Evolutionary conservation across 1,284 basidiomycete species (phyloP).

Genomic region (Fistulina hepatica): DNA sequence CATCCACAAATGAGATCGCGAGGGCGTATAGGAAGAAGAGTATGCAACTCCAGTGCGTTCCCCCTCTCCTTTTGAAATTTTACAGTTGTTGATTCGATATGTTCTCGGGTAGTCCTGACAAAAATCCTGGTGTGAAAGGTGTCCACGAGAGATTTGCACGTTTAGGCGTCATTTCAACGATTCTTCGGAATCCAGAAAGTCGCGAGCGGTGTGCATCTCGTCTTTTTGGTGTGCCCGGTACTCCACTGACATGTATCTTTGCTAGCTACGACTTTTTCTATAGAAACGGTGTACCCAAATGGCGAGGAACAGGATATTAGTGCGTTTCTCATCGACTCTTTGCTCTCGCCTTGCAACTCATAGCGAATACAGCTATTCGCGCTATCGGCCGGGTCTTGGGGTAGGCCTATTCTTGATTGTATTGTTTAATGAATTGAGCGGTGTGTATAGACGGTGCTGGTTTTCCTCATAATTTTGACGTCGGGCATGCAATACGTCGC

Average conservation of each 20-base stretch:
- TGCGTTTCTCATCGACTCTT: slow-evolving; percentile 33
- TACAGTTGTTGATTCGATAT: slow-evolving; percentile 9
- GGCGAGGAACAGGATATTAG: slow-evolving; percentile 84
- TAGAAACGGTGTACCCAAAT: slow-evolving; percentile 83
- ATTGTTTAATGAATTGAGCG: slow-evolving; percentile 8
- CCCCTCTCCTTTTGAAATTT: slow-evolving; percentile 1
- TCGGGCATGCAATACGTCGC: slow-evolving; percentile 72
- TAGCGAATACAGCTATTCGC: slow-evolving; percentile 42
- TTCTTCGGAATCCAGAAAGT: slow-evolving; percentile 66
- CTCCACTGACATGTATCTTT: background rate
- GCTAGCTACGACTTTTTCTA: slow-evolving; percentile 81
- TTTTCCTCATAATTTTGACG: slow-evolving; percentile 67
- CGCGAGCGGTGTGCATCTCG: slow-evolving; percentile 54
- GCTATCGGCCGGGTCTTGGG: slow-evolving; percentile 82
- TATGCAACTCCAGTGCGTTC: slow-evolving; percentile 65
- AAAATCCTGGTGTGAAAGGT: slow-evolving; percentile 75
- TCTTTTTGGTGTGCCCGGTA: background rate
- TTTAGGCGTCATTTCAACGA: slow-evolving; percentile 75
- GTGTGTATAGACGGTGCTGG: slow-evolving; percentile 47
- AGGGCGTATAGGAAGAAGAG: slow-evolving; percentile 88
- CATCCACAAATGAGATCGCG: slow-evolving; percentile 62
- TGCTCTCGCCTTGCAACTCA: background rate
- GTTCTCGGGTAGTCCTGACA: slow-evolving; percentile 64
- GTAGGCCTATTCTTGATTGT: slow-evolving; percentile 29
- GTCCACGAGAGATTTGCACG: slow-evolving; percentile 82